Evolutionary conservation across 1,284 basidiomycete species (phyloP).

Genomic region (Ceratorhiza oryzae-sativae): DNA sequence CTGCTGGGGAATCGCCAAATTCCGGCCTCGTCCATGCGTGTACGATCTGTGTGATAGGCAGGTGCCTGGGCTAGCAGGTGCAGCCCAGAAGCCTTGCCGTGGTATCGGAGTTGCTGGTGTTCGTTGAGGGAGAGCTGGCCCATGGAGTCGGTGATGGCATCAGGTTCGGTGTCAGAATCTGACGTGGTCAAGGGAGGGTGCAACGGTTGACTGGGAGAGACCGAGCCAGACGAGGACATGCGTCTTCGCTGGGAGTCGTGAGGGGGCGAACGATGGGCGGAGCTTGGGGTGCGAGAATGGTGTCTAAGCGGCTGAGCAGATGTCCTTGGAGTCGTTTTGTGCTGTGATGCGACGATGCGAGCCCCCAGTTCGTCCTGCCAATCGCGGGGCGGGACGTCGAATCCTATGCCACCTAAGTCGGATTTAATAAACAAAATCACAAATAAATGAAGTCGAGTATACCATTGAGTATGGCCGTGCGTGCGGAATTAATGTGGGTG

Average conservation of each 20-base stretch:
- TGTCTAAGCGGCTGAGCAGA: neutral
- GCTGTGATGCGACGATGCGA: slow-evolving; percentile 51
- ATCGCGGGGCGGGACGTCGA: slow-evolving; percentile 68
- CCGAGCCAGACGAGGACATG: slow-evolving; percentile 37
- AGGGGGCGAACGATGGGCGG: neutral
- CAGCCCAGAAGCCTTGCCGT: slow-evolving; percentile 80
- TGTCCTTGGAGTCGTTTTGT: neutral
- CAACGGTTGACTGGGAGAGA: slow-evolving; percentile 12
- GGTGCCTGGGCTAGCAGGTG: slow-evolving; percentile 63
- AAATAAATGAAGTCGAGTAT: slow-evolving; percentile 45
- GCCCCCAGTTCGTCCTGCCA: slow-evolving; percentile 75
- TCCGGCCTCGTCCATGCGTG: slow-evolving; percentile 38
- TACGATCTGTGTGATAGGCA: slow-evolving; percentile 18
- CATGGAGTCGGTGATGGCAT: slow-evolving; percentile 70
- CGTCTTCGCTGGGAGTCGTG: slow-evolving; percentile 40
- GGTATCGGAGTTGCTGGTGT: slow-evolving; percentile 80
- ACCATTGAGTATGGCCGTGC: slow-evolving; percentile 33
- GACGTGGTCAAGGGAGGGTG: neutral
- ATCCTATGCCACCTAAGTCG: slow-evolving; percentile 47
- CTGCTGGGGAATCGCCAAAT: slow-evolving; percentile 70
- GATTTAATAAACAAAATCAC: slow-evolving; percentile 61
- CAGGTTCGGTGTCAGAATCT: slow-evolving; percentile 41
- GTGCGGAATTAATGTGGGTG: slow-evolving; percentile 28
- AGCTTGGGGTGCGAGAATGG: slow-evolving; percentile 23
- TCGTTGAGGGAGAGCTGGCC: slow-evolving; percentile 87